Evolutionary conservation across 2,329 filamentous ascomycete genomes (phyloP).

Genomic region (Erysiphe pulchra): DNA sequence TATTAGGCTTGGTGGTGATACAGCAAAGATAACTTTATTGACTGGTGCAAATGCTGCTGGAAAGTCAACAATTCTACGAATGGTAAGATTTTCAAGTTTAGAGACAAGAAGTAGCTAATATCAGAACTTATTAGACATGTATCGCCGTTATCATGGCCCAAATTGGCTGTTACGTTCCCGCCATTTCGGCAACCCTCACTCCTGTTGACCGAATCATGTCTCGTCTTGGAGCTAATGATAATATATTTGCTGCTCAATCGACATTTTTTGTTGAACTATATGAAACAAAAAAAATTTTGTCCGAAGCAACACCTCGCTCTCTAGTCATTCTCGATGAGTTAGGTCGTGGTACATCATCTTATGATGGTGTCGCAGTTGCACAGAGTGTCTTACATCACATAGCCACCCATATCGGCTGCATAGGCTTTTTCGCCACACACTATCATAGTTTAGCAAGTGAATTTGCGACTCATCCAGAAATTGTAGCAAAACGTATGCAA

Average conservation of each 20-base stretch:
- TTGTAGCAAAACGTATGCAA: conserved; percentile 68
- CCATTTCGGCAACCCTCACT: conserved; percentile 55
- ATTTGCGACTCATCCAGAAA: conserved; percentile 72
- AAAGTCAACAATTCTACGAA: conserved; percentile 86
- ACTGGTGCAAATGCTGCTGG: conserved; percentile 94
- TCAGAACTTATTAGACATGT: conserved; percentile 37
- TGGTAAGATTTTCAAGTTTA: conserved; percentile 29
- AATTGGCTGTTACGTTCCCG: conserved; percentile 79
- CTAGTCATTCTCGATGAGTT: conserved; percentile 94
- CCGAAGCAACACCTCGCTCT: conserved; percentile 78
- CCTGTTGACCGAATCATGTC: conserved; percentile 98
- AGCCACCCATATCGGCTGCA: conserved; percentile 71
- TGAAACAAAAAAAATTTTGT: conserved; percentile 92
- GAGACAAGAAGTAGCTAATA: not conserved
- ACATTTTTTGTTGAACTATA: conserved; percentile 96
- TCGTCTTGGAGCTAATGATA: conserved; percentile 87
- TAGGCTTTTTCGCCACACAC: conserved; percentile 94
- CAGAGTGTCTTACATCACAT: conserved; percentile 95
- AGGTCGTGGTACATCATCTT: conserved; percentile 79
- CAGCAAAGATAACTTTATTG: conserved; percentile 65
- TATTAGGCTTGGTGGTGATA: conserved; percentile 57
- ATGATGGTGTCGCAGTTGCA: conserved; percentile 88
- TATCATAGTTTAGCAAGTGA: conserved; percentile 87
- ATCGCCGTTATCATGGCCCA: conserved; percentile 94
- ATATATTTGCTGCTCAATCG: conserved; percentile 92